Evolutionary conservation across 1,284 basidiomycete genomes (phyloP).

Genomic region (Trichosporon inkin): DNA sequence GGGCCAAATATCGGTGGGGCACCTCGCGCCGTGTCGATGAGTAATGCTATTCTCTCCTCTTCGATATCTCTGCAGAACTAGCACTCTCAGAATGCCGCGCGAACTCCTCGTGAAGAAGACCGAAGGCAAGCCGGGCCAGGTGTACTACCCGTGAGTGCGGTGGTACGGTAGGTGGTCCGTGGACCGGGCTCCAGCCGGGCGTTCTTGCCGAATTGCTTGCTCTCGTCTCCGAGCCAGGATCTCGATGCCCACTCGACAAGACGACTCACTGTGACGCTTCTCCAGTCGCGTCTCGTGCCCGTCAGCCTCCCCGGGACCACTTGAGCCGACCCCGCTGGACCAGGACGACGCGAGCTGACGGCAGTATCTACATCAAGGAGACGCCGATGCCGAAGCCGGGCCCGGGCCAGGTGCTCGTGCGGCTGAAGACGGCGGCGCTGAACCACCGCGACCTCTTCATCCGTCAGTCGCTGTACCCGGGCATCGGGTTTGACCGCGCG

Average conservation of each 20-base stretch:
- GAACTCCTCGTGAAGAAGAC: conserved; percentile 20
- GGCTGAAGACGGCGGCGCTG: conserved; percentile 20
- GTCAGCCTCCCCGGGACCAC: background rate
- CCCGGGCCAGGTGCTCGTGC: conserved; percentile 10
- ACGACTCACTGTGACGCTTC: no score
- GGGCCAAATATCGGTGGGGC: background rate
- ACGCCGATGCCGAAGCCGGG: conserved; percentile 18
- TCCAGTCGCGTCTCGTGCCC: no score
- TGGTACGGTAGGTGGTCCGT: no score
- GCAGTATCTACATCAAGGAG: conserved; percentile 17
- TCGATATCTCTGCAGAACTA: background rate
- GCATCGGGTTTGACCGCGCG: conserved; percentile 15
- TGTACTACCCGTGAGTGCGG: conserved; percentile 22
- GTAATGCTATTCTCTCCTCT: background rate
- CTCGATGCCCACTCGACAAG: no score
- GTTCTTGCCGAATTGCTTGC: no score
- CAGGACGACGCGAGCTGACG: conserved; percentile 1
- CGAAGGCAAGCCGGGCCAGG: conserved; percentile 23
- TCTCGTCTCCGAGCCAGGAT: no score
- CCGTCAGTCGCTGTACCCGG: conserved; percentile 22
- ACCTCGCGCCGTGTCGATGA: background rate
- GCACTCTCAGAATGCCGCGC: conserved; percentile 9
- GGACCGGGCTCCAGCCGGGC: background rate
- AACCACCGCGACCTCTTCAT: conserved; percentile 27
- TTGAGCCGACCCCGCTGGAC: no score